These are phyloP conservation scores for Meripilus lineatus DNA, from an alignment of 1,284 basidiomycete species.

Conservation along the genomic window DNA sequence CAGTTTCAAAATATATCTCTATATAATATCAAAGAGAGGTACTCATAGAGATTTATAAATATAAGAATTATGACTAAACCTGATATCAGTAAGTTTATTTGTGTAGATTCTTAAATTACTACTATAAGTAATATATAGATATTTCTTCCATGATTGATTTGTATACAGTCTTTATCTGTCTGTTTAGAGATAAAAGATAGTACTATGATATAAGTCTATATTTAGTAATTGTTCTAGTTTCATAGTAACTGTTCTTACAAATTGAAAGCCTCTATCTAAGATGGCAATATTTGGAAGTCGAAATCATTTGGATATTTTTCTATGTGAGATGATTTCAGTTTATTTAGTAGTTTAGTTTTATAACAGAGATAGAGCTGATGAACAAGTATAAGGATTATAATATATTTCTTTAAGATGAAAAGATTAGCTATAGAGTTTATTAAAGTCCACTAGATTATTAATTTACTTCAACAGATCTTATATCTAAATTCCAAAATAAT, in stretches of 20 bases:
- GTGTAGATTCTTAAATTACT: neutral
- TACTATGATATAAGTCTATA: neutral
- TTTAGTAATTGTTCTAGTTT: neutral
- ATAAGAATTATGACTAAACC: neutral
- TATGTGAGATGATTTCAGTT: neutral
- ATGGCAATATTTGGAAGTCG: neutral
- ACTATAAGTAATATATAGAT: neutral
- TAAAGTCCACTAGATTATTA: no score
- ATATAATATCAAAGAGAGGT: neutral
- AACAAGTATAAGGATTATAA: no score
- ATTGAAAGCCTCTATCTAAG: neutral
- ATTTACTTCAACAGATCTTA: no score
- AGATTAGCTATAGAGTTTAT: no score
- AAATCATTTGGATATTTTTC: neutral
- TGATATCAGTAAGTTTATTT: neutral
- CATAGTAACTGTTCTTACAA: neutral
- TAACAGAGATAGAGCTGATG: no score
- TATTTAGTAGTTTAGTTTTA: no score
- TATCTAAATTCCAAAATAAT: no score
- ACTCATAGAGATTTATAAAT: neutral
- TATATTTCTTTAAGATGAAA: no score
- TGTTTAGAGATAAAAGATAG: neutral
- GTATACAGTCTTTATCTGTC: neutral
- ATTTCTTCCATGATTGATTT: neutral
- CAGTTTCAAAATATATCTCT: neutral